phyloP scores from a whole-genome alignment of 805 yeast species.

The Candida ascalaphidarum region DNA sequence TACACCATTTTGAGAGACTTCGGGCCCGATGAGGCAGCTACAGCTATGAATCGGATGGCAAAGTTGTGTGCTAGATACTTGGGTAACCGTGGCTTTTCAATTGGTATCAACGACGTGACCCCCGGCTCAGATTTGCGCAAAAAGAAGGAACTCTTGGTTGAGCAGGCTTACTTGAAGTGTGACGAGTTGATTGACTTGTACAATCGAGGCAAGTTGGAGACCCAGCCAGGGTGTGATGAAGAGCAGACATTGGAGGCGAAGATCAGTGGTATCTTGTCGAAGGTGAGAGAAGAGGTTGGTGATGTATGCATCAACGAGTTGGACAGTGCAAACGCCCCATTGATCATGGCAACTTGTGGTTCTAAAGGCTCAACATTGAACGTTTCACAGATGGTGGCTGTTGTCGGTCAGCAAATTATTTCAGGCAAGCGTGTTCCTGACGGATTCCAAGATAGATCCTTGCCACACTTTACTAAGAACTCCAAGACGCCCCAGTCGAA shows the following conservation, averaged over 20 bases:
- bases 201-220: slow-evolving; percentile 82
- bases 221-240: slow-evolving; percentile 98
- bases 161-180: slow-evolving; percentile 82
- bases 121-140: slow-evolving; percentile 73
- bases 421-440: slow-evolving; percentile 99
- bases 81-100: slow-evolving; percentile 94
- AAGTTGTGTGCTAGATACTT: slow-evolving; percentile 91
- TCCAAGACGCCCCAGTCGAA: slow-evolving; percentile 97
- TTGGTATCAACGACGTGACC: slow-evolving; percentile 95
- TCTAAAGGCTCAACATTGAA: slow-evolving; percentile 97
- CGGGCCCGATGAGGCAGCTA: slow-evolving; percentile 94
- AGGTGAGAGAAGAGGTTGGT: slow-evolving; percentile 98
- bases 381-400: slow-evolving; percentile 99
- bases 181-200: slow-evolving; percentile 78
- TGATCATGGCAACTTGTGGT: slow-evolving; percentile 99
- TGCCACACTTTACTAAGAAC: slow-evolving; percentile 93
- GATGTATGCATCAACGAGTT: slow-evolving; percentile 92
- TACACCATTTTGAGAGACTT: slow-evolving; percentile 91
- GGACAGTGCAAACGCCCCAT: slow-evolving; percentile 86
- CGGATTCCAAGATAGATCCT: slow-evolving; percentile 98
- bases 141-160: slow-evolving; percentile 83
- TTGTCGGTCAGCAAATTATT: slow-evolving; percentile 97
- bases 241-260: slow-evolving; percentile 97
- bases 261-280: slow-evolving; percentile 91
- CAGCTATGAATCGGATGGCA: slow-evolving; percentile 99